phyloP scores from a whole-genome alignment of 1,139 yeast species.

The Hansenula lynferdii region DNA sequence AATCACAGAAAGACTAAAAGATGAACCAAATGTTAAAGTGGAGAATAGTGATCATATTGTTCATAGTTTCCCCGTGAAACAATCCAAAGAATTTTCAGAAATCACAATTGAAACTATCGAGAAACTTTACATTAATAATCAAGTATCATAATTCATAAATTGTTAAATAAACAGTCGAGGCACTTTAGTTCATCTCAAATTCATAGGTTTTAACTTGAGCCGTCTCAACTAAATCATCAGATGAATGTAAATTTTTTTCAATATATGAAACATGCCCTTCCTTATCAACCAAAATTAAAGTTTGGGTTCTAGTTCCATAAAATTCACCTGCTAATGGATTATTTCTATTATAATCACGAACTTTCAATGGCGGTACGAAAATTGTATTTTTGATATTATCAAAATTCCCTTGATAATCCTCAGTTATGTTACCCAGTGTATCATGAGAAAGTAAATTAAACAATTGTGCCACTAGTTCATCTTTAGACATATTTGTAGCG shows the following conservation, averaged over 20 bases:
- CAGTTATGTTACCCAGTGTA: slow-evolving; percentile 26
- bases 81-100: slow-evolving; percentile 45
- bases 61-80: slow-evolving; percentile 56
- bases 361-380: slow-evolving; percentile 59
- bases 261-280: slow-evolving; percentile 25
- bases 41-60: slow-evolving; percentile 35
- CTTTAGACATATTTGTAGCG: slow-evolving; percentile 28
- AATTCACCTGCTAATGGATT: slow-evolving; percentile 38
- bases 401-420: slow-evolving; percentile 24
- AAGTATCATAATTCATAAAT: too few relatives aligned
- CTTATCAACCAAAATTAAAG: slow-evolving; percentile 52
- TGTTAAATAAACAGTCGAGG: too few relatives aligned
- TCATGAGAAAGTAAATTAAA: slow-evolving; percentile 49
- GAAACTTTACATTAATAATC: neutral
- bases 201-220: slow-evolving; percentile 12
- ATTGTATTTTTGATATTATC: slow-evolving; percentile 54
- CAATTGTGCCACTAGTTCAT: slow-evolving; percentile 42
- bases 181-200: slow-evolving; percentile 4
- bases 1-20: slow-evolving; percentile 33
- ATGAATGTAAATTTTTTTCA: slow-evolving; percentile 30
- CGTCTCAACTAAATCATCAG: slow-evolving; percentile 24
- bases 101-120: slow-evolving; percentile 30
- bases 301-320: slow-evolving; percentile 92
- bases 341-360: slow-evolving; percentile 29
- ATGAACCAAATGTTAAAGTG: slow-evolving; percentile 29